A percentile compares a stretch with the other conserved stretches of the same genome.
Evolutionary conservation across 495 filamentous ascomycete genomes (phyloP).

Genomic region (Penicillium atrosanguineum): DNA sequence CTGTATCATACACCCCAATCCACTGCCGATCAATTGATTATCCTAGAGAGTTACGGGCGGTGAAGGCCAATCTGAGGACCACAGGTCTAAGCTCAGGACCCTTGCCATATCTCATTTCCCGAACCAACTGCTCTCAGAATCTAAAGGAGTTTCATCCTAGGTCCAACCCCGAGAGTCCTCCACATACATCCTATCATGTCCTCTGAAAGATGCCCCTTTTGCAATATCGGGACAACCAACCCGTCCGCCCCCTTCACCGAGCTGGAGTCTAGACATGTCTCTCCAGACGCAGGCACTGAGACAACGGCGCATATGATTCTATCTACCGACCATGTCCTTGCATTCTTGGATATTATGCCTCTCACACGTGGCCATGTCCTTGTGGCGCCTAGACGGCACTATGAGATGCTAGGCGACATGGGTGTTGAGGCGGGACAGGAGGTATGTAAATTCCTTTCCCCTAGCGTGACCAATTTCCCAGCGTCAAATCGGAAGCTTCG

Average conservation of each 20-base stretch:
- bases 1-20: background rate
- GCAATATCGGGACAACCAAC: conserved; percentile 41
- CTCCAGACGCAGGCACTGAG: conserved; percentile 12
- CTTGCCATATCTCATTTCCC: background rate
- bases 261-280: background rate
- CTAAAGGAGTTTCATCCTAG: background rate
- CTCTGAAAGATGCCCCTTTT: conserved; percentile 35
- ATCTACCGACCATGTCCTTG: conserved; percentile 67
- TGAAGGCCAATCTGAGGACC: background rate
- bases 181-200: conserved; percentile 1
- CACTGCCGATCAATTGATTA: background rate
- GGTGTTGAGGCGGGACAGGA: conserved; percentile 52
- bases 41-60: background rate
- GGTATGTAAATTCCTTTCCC: conserved; percentile 21
- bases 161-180: background rate
- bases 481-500: background rate
- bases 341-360: conserved; percentile 90
- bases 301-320: conserved; percentile 65
- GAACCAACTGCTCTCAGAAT: background rate
- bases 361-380: conserved; percentile 76
- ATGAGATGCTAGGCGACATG: conserved; percentile 67
- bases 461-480: background rate
- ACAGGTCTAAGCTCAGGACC: background rate
- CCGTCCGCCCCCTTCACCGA: conserved; percentile 33
- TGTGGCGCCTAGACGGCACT: conserved; percentile 68